These are phyloP conservation scores for Lachancea thermotolerans DNA, from an alignment of 805 yeast genomes.

Conservation along the genomic window DNA sequence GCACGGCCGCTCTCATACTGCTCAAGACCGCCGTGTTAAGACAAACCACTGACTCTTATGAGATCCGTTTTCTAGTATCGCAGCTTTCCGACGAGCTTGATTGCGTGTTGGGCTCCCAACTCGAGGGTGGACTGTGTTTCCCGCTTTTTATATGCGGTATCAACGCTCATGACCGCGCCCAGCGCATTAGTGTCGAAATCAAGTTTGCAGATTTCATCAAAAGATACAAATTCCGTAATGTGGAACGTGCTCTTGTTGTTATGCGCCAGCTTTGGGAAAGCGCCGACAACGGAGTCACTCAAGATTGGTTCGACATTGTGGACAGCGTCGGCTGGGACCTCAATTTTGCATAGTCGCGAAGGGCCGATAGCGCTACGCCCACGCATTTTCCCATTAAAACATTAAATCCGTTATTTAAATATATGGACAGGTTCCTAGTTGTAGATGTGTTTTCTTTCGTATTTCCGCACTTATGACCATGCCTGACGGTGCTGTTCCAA, in stretches of 20 bases:
- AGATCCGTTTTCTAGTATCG: conserved; percentile 50
- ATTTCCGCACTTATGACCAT: neutral
- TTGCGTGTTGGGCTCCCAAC: conserved; percentile 54
- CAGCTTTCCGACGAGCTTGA: conserved; percentile 54
- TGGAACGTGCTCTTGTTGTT: conserved; percentile 35
- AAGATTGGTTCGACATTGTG: conserved; percentile 65
- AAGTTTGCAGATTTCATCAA: conserved; percentile 51
- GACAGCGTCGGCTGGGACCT: conserved; percentile 69
- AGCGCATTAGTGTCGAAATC: conserved; percentile 43
- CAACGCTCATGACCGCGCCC: conserved; percentile 48
- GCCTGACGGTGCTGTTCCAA: conserved; percentile 33
- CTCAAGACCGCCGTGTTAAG: conserved; percentile 54
- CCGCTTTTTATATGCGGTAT: conserved; percentile 77
- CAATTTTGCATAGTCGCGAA: conserved; percentile 48
- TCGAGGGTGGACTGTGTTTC: conserved; percentile 67
- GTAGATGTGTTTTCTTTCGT: neutral
- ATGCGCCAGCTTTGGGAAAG: conserved; percentile 39
- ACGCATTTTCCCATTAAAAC: neutral
- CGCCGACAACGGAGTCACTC: conserved; percentile 21
- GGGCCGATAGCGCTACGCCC: neutral
- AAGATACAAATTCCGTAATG: conserved; percentile 65
- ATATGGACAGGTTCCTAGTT: too few relatives aligned
- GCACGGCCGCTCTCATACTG: conserved; percentile 60
- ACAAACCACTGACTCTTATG: conserved; percentile 36
- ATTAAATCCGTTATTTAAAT: too few relatives aligned